Percentiles rank a stretch among this genome's conserved stretches.
Conservation (phyloP, 345 rosid species). For the Hevea brasiliensis region DNA sequence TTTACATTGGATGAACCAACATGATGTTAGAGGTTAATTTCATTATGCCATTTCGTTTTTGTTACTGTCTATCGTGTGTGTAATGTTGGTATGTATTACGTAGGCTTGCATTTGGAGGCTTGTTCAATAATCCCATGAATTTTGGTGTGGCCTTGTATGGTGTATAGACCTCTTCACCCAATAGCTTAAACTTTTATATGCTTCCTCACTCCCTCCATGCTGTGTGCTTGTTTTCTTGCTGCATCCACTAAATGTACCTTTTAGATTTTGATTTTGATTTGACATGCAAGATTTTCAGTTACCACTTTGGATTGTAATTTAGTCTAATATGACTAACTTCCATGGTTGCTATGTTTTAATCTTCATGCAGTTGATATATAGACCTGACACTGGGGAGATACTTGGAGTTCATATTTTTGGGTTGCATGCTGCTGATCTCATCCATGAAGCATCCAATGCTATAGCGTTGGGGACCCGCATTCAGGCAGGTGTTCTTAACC, state of each 20-base stretch:
- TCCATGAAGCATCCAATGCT: constrained; percentile 99
- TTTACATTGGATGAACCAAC: neutral
- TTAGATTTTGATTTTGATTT: too few species aligned
- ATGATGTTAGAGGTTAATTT: neutral
- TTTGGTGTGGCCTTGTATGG: neutral
- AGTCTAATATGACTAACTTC: neutral
- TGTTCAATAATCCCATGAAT: neutral
- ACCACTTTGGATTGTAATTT: neutral
- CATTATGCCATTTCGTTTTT: neutral
- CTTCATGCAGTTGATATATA: constrained; percentile 77
- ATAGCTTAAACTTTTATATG: neutral
- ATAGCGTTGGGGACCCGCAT: constrained; percentile 84
- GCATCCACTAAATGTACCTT: neutral
- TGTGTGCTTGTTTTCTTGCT: neutral
- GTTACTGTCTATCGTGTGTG: neutral
- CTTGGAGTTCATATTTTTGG: constrained; percentile 98
- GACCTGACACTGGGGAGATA: constrained; percentile 96
- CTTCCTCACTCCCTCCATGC: neutral
- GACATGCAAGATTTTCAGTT: neutral
- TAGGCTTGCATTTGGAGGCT: neutral
- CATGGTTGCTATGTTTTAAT: neutral
- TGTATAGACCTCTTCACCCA: neutral
- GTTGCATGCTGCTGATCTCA: constrained; percentile 97
- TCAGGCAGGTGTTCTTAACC: constrained; percentile 47
- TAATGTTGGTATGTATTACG: neutral